phyloP scores from a whole-genome alignment of 2,329 filamentous ascomycete genomes.

The Rhinocladiella mackenziei region DNA sequence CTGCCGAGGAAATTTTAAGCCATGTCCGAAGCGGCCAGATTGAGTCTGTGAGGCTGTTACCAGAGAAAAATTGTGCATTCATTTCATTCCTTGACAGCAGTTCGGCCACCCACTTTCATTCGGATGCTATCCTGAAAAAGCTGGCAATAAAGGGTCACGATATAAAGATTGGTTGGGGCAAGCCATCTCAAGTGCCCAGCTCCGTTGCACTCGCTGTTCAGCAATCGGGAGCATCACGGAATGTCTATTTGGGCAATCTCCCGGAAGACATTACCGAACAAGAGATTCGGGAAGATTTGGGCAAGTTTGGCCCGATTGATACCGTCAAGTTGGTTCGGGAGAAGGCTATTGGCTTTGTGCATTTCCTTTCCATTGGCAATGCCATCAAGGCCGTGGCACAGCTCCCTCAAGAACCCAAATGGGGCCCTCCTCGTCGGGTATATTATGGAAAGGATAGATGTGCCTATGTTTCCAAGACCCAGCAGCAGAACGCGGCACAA shows the following conservation, averaged over 20 bases:
- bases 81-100: slow-evolving; percentile 98
- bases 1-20: slow-evolving; percentile 91
- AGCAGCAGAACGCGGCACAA: slow-evolving; percentile 98
- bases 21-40: slow-evolving; percentile 97
- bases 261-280: slow-evolving; percentile 87
- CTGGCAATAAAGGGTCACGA: slow-evolving; percentile 97
- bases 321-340: slow-evolving; percentile 97
- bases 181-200: slow-evolving; percentile 94
- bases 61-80: slow-evolving; percentile 99
- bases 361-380: slow-evolving; percentile 95
- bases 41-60: slow-evolving; percentile 92
- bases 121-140: slow-evolving; percentile 99
- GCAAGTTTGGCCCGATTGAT: slow-evolving; percentile 94
- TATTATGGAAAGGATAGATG: slow-evolving; percentile 99
- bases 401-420: slow-evolving; percentile 92
- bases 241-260: slow-evolving; percentile 93
- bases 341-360: slow-evolving; percentile 96
- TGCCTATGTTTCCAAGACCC: slow-evolving; percentile 97
- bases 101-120: slow-evolving; percentile 98
- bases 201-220: slow-evolving; percentile 96
- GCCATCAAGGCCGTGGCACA: slow-evolving; percentile 97
- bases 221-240: slow-evolving; percentile 92
- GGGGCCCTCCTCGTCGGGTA: slow-evolving; percentile 90
- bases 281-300: slow-evolving; percentile 86
- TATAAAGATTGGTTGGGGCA: slow-evolving; percentile 99